Base-by-base conservation (phyloP, 2,329 filamentous ascomycete genomes). In the Nothophaeocryptopus gaeumannii region DNA sequence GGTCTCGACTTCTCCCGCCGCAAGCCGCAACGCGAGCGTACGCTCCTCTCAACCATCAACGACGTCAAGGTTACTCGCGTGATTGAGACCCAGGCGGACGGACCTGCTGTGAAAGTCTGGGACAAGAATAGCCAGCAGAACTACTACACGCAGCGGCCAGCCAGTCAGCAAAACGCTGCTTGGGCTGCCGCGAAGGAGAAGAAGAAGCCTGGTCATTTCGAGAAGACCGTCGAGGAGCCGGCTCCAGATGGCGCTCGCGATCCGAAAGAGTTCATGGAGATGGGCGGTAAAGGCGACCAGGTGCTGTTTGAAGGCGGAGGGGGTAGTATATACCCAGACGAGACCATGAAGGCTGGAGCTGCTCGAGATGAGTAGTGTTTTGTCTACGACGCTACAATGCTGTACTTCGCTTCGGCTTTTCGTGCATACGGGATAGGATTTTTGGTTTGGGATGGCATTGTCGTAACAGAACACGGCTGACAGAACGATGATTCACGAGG, bases 271-370 rank as follows among this genome's bases (percentile, higher is more conserved):
- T 97, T 96, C 60, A 85, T 89, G 68, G 81, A 85, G 54, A 79
- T 95, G 75, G 92, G 92, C 34, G 89, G 89, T 12, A 88, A 87
- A 62, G 92, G 90, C 5, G 92, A 97, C 63, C 83, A 89, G 68
- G 75, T 79, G 37, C 76, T 96, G 11, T 96, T 84, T 66, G 81
- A 79, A 8, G 51, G 51, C 13, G 44, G 44, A 29, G 51, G 50
- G n/a, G 20, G 20, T 26, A 62, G 61, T 42, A 50, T 58, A 4
- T 67, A 67, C 49, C 62, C 63, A 4, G 62, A 63, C 34, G 53
- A 54, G 44, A 62, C 56, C 8, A 58, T 63, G 30, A 49, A 46
- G 38, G 55, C 55, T 12, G 52, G 52, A 10, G 52, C 50, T 3
- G 37, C 52, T 14, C 26, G 46, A 32, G 45, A 51, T 14, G 33